Percentiles rank a stretch among this genome's conserved stretches.
phyloP scores from a whole-genome alignment of 2,329 filamentous ascomycete genomes.

The Microcyclospora pomicola region DNA sequence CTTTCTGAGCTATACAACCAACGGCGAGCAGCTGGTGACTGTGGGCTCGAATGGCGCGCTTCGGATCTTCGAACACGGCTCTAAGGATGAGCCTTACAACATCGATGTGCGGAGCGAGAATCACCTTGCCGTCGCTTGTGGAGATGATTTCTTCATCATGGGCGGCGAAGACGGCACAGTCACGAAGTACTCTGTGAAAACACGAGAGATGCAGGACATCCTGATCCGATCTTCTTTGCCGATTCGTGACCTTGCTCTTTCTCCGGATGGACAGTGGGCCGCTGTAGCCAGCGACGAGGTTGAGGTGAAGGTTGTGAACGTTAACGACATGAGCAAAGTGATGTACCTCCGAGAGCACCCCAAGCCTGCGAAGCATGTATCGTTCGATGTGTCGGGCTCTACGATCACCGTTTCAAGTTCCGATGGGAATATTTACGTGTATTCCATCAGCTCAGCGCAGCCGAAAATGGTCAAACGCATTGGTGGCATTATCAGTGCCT shows the following conservation, averaged over 20 bases:
- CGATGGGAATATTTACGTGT: conserved; percentile 81
- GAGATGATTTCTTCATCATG: conserved; percentile 70
- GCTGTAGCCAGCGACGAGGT: conserved; percentile 96
- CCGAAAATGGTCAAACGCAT: conserved; percentile 72
- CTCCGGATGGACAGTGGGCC: conserved; percentile 70
- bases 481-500: conserved; percentile 66
- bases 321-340: conserved; percentile 61
- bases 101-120: conserved; percentile 84
- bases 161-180: conserved; percentile 94
- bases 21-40: conserved; percentile 75
- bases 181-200: conserved; percentile 73
- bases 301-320: conserved; percentile 77
- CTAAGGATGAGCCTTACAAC: conserved; percentile 80
- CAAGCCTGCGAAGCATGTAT: conserved; percentile 79
- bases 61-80: conserved; percentile 81
- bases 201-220: conserved; percentile 62
- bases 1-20: conserved; percentile 75
- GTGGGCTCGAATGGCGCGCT: conserved; percentile 89
- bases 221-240: conserved; percentile 74
- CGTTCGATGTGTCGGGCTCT: conserved; percentile 69
- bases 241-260: conserved; percentile 72
- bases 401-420: conserved; percentile 71
- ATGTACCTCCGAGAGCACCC: conserved; percentile 70
- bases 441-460: conserved; percentile 63
- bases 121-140: conserved; percentile 64